phyloP scores from a whole-genome alignment of 2,329 filamentous ascomycete species.

The Aspergillus sp. region DNA sequence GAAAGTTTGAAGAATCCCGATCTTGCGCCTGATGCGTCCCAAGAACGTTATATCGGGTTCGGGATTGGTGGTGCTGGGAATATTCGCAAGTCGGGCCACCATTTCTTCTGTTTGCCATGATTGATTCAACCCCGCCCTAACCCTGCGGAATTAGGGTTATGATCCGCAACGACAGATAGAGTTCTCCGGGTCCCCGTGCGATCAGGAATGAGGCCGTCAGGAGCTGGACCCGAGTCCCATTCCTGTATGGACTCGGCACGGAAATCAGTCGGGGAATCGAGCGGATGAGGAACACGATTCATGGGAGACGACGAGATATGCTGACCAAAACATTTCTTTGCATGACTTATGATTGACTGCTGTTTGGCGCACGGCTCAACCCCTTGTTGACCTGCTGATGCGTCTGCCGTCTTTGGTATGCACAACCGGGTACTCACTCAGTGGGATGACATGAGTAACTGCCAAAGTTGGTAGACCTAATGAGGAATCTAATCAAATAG shows the following conservation, averaged over 20 bases:
- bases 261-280: not conserved
- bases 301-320: not conserved
- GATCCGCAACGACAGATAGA: not conserved
- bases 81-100: not conserved
- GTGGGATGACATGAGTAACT: not conserved
- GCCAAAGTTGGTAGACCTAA: not conserved
- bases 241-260: not conserved
- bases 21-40: not conserved
- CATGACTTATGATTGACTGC: not conserved
- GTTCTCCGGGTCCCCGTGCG: not conserved
- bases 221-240: not conserved
- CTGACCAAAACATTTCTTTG: not conserved
- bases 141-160: not conserved
- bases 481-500: not conserved
- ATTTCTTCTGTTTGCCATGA: not conserved
- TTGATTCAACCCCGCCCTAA: not conserved
- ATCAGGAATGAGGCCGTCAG: not conserved
- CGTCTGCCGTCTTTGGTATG: not conserved
- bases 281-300: not conserved
- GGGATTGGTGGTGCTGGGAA: not conserved
- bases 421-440: not conserved
- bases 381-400: not conserved
- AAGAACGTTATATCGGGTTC: not conserved
- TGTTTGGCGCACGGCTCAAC: not conserved
- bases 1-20: not conserved